Percentiles rank a stretch among this genome's conserved stretches.
These are phyloP conservation scores for Nadsonia starkeyi-henricii DNA, from an alignment of 1,139 yeast species.

Conservation along the genomic window DNA sequence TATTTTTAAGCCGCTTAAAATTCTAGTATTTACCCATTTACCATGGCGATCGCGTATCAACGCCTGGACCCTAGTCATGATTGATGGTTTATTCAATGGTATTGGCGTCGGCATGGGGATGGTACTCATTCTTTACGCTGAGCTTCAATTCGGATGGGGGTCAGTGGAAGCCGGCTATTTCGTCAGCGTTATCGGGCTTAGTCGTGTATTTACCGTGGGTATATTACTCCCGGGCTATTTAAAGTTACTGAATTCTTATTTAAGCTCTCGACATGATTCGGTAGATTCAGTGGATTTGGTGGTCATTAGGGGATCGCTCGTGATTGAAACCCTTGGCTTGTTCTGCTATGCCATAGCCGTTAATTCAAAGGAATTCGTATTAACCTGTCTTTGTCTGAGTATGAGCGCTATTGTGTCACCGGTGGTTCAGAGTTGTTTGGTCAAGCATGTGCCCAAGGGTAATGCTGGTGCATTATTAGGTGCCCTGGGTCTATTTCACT, in stretches of 20 bases:
- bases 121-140: constrained; percentile 39
- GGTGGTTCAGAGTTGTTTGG: constrained; percentile 34
- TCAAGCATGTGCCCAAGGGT: constrained; percentile 32
- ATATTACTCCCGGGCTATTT: constrained; percentile 31
- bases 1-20: constrained; percentile 33
- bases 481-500: constrained; percentile 19
- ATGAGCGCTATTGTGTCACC: constrained; percentile 38
- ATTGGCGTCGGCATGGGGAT: constrained; percentile 26
- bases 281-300: constrained; percentile 45
- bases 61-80: constrained; percentile 33
- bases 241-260: constrained; percentile 23
- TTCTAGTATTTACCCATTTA: constrained; percentile 24
- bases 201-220: constrained; percentile 31
- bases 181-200: constrained; percentile 39
- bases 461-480: constrained; percentile 23
- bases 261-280: constrained; percentile 14
- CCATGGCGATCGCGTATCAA: constrained; percentile 21
- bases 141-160: constrained; percentile 45
- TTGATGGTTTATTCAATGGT: constrained; percentile 34
- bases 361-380: constrained; percentile 16
- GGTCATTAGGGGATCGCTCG: constrained; percentile 28
- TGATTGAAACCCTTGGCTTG: constrained; percentile 33
- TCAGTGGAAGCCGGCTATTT: constrained; percentile 46
- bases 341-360: constrained; percentile 26
- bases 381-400: constrained; percentile 29